Evolutionary conservation across 163 green algal genomes (phyloP), one percentile per base, ranked within the genome.

Genomic region (Botryococcus braunii): DNA sequence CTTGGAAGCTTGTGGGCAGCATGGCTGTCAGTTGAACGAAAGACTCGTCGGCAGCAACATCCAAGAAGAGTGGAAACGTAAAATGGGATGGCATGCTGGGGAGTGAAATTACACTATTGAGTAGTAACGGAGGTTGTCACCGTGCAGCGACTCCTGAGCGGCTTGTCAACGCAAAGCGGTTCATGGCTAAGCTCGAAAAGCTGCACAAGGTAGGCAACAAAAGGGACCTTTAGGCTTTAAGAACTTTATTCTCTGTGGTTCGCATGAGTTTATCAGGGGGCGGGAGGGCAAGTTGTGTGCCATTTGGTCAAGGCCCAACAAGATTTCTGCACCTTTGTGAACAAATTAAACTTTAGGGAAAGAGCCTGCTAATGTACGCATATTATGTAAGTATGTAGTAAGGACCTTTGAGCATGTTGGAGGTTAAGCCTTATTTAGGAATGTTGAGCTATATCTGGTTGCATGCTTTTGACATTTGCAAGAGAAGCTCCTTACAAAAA

Each of bases 101-200:
- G 13, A 21, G 17, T 55, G 46, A 13, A 13, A 55, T 55, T 55
- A 21, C 46, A 27, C 46, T n/a, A 55, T 55, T 55, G 8, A 34
- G 25, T 34, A 31, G 6, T 61, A 41, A 61, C 5, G 27, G 36
- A 40, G 40, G 2, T 36, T 56, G 23, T 34, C 39, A 37, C 37
- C 9, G 29, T 77, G 71, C 66, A 77, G 71, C 43, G 35, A 84
- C 78, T 17, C 78, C 78, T 9, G 78, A 84, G 67, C 70, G 75
- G 56, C 49, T 84, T 27, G 75, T 79, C 25, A 75, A 64, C 25
- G 56, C 50, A 23, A 84, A 84, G 63, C 74, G 78, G 37, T 78
- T 84, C 40, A 70, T 84, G 40, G 50, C 59, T 6, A 82, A 82
- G 58, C 61, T 84, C 27, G 77, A 82, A 43, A 82, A 82, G 69